Evolutionary conservation across 768 basidiomycete genomes (phyloP).

Genomic region (Agrocybe pediades): DNA sequence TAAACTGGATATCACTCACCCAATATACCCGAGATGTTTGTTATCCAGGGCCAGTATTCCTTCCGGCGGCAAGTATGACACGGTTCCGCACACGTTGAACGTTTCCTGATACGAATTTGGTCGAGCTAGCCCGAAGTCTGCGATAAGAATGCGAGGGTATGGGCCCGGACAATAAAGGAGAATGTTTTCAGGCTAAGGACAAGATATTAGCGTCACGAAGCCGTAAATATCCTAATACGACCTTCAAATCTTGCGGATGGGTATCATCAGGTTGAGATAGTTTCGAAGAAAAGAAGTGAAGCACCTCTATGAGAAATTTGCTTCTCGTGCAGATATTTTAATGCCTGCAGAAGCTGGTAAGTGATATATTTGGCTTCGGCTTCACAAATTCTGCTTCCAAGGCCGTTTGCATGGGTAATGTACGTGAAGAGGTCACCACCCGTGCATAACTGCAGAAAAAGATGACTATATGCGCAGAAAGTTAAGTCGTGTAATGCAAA

Average conservation of each 20-base stretch:
- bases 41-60: slow-evolving; percentile 79
- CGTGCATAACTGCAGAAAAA: slow-evolving; percentile 84
- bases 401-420: slow-evolving; percentile 61
- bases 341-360: slow-evolving; percentile 73
- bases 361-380: slow-evolving; percentile 85
- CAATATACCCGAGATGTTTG: slow-evolving; percentile 68
- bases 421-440: slow-evolving; percentile 90
- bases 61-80: slow-evolving; percentile 85
- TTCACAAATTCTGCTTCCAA: slow-evolving; percentile 59
- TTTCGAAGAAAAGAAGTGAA: background rate
- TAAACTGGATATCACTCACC: slow-evolving; percentile 28
- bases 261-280: background rate
- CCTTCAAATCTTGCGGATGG: slow-evolving; percentile 60
- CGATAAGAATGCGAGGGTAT: slow-evolving; percentile 82
- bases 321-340: slow-evolving; percentile 70
- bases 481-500: background rate
- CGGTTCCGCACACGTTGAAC: slow-evolving; percentile 84
- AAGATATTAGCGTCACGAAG: background rate
- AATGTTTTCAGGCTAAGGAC: slow-evolving; percentile 77
- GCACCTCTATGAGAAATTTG: slow-evolving; percentile 80
- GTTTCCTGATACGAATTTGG: slow-evolving; percentile 80
- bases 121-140: slow-evolving; percentile 86
- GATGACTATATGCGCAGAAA: slow-evolving; percentile 48
- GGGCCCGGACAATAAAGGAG: slow-evolving; percentile 77
- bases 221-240: slow-evolving; percentile 24